These are phyloP conservation scores for Guillardia theta DNA, from an alignment of 78 protist genomes.

Conservation along the genomic window DNA sequence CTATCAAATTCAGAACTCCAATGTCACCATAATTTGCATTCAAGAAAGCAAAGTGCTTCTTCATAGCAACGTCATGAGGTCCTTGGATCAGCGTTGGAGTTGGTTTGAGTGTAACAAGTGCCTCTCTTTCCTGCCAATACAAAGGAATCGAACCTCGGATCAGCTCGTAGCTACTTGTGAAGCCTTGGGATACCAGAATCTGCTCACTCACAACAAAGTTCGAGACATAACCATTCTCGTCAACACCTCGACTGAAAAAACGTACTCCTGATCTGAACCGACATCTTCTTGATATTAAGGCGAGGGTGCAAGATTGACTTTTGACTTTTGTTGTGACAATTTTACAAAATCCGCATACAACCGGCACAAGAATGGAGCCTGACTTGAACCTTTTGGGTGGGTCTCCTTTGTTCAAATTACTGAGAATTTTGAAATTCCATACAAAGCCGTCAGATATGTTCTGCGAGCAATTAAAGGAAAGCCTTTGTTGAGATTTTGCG, in stretches of 20 bases:
- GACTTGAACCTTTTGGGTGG: too few species aligned
- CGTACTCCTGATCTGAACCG: background rate
- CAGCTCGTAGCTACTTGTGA: background rate
- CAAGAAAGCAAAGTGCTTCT: background rate
- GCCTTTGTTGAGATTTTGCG: background rate
- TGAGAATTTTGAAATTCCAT: background rate
- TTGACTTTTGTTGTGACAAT: background rate
- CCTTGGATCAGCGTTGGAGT: background rate
- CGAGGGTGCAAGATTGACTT: background rate
- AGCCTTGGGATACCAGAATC: background rate
- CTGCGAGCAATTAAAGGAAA: background rate
- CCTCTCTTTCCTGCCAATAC: background rate
- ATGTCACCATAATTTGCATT: background rate
- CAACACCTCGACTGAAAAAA: background rate
- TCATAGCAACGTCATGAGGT: background rate
- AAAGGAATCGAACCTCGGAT: background rate
- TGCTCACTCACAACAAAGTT: slow-evolving; percentile 9
- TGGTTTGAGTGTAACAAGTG: background rate
- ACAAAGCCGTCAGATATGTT: background rate
- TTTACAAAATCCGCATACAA: background rate
- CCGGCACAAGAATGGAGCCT: background rate
- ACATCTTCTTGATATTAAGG: background rate
- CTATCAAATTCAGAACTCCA: background rate
- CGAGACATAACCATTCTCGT: background rate
- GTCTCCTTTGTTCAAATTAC: background rate